Evolutionary conservation across 495 filamentous ascomycete species (phyloP).

Genomic region (Penicillium samsonianum): DNA sequence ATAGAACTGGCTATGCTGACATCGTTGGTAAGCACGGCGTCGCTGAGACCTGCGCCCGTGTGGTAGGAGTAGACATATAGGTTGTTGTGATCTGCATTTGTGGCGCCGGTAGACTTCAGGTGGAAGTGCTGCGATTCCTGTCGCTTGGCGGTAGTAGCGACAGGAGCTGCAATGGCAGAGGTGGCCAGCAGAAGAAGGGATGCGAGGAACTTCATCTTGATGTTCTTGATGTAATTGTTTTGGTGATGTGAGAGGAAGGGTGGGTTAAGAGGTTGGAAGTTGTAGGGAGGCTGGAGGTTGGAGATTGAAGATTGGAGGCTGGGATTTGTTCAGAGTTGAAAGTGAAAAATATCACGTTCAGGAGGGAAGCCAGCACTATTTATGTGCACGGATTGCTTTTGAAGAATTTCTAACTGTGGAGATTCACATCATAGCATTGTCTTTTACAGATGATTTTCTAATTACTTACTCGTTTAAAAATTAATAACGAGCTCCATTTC

Average conservation of each 20-base stretch:
- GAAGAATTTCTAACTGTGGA: slow-evolving; percentile 3
- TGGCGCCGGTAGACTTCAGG: slow-evolving; percentile 43
- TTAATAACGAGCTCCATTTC: not conserved
- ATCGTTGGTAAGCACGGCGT: slow-evolving; percentile 42
- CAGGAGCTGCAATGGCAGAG: slow-evolving; percentile 26
- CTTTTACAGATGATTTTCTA: not conserved
- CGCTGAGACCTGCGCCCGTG: slow-evolving; percentile 49
- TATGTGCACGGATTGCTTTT: slow-evolving; percentile 4
- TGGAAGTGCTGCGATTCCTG: slow-evolving; percentile 36
- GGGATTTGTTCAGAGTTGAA: not conserved
- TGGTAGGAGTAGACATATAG: slow-evolving; percentile 53
- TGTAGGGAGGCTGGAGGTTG: not conserved
- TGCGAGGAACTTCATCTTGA: slow-evolving; percentile 40
- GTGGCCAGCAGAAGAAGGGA: slow-evolving; percentile 33
- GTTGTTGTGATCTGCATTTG: slow-evolving; percentile 36
- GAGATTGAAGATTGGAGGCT: not conserved
- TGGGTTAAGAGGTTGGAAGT: not conserved
- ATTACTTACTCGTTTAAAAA: not conserved
- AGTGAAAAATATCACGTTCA: not conserved
- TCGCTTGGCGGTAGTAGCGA: slow-evolving; percentile 17
- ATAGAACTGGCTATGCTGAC: slow-evolving; percentile 27
- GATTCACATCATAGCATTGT: slow-evolving; percentile 6
- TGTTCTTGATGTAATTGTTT: not conserved
- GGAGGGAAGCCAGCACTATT: not conserved
- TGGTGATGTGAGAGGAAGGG: not conserved